A percentile compares a stretch with the other conserved stretches of the same genome.
phyloP scores from a whole-genome alignment of 805 yeast species.

The Teunomyces tritomae region DNA sequence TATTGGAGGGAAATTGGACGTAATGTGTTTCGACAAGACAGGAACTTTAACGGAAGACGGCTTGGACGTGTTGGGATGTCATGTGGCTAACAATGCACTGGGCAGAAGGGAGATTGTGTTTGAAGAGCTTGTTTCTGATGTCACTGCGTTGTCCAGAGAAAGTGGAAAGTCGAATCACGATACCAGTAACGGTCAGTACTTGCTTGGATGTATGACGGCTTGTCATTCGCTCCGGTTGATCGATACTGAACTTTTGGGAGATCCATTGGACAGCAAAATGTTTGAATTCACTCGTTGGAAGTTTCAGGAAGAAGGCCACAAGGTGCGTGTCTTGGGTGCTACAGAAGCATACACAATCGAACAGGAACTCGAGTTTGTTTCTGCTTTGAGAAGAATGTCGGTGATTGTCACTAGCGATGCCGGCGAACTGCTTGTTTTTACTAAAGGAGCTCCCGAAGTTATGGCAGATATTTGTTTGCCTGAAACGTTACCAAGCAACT shows the following conservation, averaged over 20 bases:
- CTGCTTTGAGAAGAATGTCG: conserved; percentile 86
- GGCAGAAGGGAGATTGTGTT: conserved; percentile 41
- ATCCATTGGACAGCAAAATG: conserved; percentile 92
- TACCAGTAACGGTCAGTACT: conserved; percentile 28
- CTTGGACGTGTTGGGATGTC: conserved; percentile 71
- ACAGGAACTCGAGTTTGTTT: conserved; percentile 75
- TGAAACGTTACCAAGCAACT: conserved; percentile 70
- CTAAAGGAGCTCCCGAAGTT: conserved; percentile 98
- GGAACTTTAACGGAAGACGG: conserved; percentile 98
- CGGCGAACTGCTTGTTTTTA: conserved; percentile 36
- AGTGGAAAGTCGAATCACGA: conserved; percentile 14
- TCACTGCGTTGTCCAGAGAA: not conserved
- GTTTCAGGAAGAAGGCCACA: conserved; percentile 56
- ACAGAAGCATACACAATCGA: conserved; percentile 27
- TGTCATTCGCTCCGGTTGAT: conserved; percentile 86
- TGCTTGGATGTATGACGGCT: conserved; percentile 54
- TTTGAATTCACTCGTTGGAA: conserved; percentile 84
- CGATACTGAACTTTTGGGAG: conserved; percentile 83
- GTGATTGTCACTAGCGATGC: conserved; percentile 45
- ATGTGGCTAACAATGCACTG: conserved; percentile 38
- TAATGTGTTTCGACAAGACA: conserved; percentile 92
- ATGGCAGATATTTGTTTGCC: conserved; percentile 74
- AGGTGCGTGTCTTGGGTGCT: conserved; percentile 6
- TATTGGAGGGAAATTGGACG: conserved; percentile 92
- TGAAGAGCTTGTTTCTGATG: conserved; percentile 21